These are phyloP conservation scores for Phytophthora multivora DNA, from an alignment of 352 stramenopile genomes.

Conservation along the genomic window DNA sequence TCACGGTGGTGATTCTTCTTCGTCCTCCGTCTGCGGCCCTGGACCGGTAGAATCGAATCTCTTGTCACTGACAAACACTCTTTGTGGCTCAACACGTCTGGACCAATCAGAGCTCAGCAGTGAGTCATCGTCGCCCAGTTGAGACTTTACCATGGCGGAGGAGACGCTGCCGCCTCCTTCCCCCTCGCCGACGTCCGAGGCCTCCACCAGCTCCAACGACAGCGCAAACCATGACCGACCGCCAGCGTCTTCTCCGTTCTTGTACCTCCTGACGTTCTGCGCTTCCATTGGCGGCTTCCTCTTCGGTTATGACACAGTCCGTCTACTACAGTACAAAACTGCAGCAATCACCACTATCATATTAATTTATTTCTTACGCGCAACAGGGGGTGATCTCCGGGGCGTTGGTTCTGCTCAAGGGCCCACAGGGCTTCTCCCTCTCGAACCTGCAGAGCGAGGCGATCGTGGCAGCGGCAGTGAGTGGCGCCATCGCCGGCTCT, in stretches of 20 bases:
- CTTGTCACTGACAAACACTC: background rate
- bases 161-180: background rate
- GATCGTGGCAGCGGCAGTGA: slow-evolving; percentile 74
- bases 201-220: slow-evolving; percentile 1
- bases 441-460: slow-evolving; percentile 62
- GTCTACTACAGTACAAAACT: slow-evolving; percentile 22
- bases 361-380: background rate
- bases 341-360: background rate
- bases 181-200: background rate
- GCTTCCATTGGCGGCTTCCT: slow-evolving; percentile 81
- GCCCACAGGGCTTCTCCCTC: slow-evolving; percentile 61
- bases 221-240: background rate
- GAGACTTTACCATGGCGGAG: slow-evolving; percentile 17
- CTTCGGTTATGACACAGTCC: slow-evolving; percentile 83
- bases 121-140: slow-evolving; percentile 25
- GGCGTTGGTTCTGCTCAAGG: slow-evolving; percentile 73
- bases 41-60: background rate
- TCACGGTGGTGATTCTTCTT: background rate
- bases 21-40: background rate
- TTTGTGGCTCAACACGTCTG: slow-evolving; percentile 4
- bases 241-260: slow-evolving; percentile 26
- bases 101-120: slow-evolving; percentile 20
- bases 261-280: slow-evolving; percentile 73
- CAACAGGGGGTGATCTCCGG: slow-evolving; percentile 76
- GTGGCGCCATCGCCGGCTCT: slow-evolving; percentile 72